Evolutionary conservation across 2,329 filamentous ascomycete species (phyloP).

Genomic region (Hymenoscyphus occultus): DNA sequence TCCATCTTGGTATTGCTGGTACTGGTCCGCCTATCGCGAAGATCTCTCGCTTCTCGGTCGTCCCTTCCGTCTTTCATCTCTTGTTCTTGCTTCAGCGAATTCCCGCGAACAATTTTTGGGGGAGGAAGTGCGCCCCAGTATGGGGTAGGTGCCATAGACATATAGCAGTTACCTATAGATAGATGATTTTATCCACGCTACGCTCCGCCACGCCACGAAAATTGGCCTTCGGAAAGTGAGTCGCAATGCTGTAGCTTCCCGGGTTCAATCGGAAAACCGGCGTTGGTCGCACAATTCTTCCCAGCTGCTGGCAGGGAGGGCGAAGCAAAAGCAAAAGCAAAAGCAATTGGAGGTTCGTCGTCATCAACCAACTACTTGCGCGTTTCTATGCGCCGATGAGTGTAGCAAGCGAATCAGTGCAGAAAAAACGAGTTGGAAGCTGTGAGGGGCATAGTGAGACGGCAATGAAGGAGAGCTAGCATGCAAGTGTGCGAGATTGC

Average conservation of each 20-base stretch:
- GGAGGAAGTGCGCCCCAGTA: conserved; percentile 60
- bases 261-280: conserved; percentile 4
- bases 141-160: conserved; percentile 23
- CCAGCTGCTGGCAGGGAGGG: conserved; percentile 1
- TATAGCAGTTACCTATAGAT: not conserved
- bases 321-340: not conserved
- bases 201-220: not conserved
- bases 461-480: not conserved
- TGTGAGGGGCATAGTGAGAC: conserved; percentile 25
- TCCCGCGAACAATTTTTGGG: conserved; percentile 41
- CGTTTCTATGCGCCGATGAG: conserved; percentile 20
- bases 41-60: conserved; percentile 8
- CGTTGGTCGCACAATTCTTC: not conserved
- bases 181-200: conserved; percentile 1
- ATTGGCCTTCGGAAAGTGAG: conserved; percentile 6
- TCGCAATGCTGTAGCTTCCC: conserved; percentile 8
- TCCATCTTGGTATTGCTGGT: not conserved
- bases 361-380: conserved; percentile 21
- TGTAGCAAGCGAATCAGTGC: conserved; percentile 11
- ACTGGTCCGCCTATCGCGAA: not conserved
- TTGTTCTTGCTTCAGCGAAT: conserved; percentile 38
- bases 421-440: conserved; percentile 4
- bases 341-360: conserved; percentile 11
- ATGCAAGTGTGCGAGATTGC: not conserved
- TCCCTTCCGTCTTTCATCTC: conserved; percentile 19